A percentile compares a stretch with the other conserved stretches of the same genome.
Conservation (phyloP, 2,329 filamentous ascomycete genomes). For the Acrodontium crateriforme region DNA sequence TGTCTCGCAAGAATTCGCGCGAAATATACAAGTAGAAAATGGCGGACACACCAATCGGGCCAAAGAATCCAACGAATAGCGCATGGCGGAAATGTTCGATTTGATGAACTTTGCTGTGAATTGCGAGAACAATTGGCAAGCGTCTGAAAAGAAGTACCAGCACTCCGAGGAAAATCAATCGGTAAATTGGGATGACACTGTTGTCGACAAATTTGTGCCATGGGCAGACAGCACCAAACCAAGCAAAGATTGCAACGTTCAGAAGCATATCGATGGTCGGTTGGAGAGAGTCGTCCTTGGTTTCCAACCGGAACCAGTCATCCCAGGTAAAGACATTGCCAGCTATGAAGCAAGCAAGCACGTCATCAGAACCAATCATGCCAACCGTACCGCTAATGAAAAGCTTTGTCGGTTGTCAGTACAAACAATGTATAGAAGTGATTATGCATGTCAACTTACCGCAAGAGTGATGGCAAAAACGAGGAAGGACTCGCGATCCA, state of each 20-base stretch:
- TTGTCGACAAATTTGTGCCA: conserved; percentile 60
- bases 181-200: conserved; percentile 55
- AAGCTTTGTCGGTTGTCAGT: conserved; percentile 32
- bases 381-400: conserved; percentile 82
- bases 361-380: conserved; percentile 76
- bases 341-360: conserved; percentile 83
- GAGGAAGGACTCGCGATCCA: conserved; percentile 76
- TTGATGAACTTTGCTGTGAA: conserved; percentile 61
- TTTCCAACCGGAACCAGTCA: conserved; percentile 86
- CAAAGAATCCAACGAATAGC: conserved; percentile 82
- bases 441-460: conserved; percentile 28
- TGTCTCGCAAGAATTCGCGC: conserved; percentile 53
- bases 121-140: conserved; percentile 58
- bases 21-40: conserved; percentile 81
- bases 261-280: conserved; percentile 91
- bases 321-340: conserved; percentile 88
- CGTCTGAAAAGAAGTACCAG: conserved; percentile 65
- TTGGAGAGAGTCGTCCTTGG: conserved; percentile 80
- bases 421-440: not conserved
- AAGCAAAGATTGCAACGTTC: conserved; percentile 78
- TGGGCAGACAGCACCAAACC: conserved; percentile 76
- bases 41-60: conserved; percentile 74
- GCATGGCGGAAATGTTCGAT: conserved; percentile 64
- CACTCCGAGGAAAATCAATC: conserved; percentile 59
- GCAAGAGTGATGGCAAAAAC: conserved; percentile 76